phyloP scores from a whole-genome alignment of 192 early-diverging fungal genomes.

The Coemansia sp. region DNA sequence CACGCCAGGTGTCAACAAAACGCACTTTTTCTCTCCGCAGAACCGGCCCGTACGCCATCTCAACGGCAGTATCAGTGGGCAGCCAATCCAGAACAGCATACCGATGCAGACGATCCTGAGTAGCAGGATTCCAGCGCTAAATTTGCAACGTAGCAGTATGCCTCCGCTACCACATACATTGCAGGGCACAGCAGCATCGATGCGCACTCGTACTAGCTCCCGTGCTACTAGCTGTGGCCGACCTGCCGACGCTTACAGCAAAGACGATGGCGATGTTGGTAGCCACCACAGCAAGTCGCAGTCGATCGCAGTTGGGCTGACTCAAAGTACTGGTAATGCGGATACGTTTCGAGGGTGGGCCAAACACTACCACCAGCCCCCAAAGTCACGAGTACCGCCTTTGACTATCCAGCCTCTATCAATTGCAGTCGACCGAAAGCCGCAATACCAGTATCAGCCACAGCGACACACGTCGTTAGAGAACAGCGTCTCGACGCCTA shows the following conservation, averaged over 20 bases:
- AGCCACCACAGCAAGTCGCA: background rate
- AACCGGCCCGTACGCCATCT: background rate
- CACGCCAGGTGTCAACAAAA: slow-evolving; percentile 31
- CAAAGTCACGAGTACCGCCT: background rate
- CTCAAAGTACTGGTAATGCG: background rate
- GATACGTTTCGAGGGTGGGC: background rate
- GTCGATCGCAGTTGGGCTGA: background rate
- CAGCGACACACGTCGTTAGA: background rate
- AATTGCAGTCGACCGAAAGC: background rate
- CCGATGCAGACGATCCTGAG: background rate
- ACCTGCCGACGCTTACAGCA: background rate
- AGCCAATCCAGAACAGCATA: background rate
- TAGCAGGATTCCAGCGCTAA: background rate
- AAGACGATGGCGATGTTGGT: slow-evolving; percentile 1
- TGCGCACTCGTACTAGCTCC: slow-evolving; percentile 11
- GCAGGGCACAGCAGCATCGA: background rate
- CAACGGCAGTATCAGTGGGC: slow-evolving; percentile 2
- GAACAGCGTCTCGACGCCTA: background rate
- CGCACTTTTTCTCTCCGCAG: slow-evolving; percentile 23
- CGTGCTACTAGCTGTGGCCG: slow-evolving; percentile 24
- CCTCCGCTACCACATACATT: slow-evolving; percentile 22
- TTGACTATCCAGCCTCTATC: background rate
- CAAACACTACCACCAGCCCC: background rate
- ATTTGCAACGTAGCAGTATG: slow-evolving; percentile 28
- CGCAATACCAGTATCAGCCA: background rate